Evolutionary conservation across 805 yeast genomes (phyloP).

Genomic region (Zygosaccharomyces lentus): DNA sequence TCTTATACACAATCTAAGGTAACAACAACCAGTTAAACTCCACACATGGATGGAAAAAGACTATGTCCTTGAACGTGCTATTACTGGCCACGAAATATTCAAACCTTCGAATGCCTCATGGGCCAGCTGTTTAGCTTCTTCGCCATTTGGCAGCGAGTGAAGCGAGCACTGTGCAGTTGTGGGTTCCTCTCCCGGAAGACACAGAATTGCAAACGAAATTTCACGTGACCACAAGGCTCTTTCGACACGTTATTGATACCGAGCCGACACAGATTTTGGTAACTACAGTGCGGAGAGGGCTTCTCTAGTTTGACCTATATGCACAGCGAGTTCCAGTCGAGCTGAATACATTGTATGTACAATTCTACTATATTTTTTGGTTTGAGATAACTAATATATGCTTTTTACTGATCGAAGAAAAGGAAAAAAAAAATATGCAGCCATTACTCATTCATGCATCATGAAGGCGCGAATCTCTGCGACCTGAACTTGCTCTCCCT

Average conservation of each 20-base stretch:
- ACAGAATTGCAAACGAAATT: not conserved
- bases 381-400: too few relatives aligned
- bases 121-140: not conserved
- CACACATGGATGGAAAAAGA: not conserved
- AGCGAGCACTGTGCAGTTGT: not conserved
- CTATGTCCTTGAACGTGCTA: not conserved
- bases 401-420: not conserved
- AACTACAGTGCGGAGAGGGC: not conserved
- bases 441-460: not conserved
- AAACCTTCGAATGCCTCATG: not conserved
- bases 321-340: too few relatives aligned
- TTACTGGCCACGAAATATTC: not conserved
- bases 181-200: not conserved
- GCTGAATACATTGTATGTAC: too few relatives aligned
- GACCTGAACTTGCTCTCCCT: conserved; percentile 67
- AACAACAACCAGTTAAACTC: not conserved
- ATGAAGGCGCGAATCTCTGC: conserved; percentile 34
- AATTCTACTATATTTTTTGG: too few relatives aligned
- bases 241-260: not conserved
- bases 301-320: not conserved
- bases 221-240: conserved; percentile 5
- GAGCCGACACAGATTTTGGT: not conserved
- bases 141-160: not conserved
- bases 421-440: not conserved
- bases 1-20: not conserved